Percentiles rank a stretch among this genome's conserved stretches.
Evolutionary conservation across 2,329 filamentous ascomycete species (phyloP).

Genomic region (Hypomyces perniciosus): DNA sequence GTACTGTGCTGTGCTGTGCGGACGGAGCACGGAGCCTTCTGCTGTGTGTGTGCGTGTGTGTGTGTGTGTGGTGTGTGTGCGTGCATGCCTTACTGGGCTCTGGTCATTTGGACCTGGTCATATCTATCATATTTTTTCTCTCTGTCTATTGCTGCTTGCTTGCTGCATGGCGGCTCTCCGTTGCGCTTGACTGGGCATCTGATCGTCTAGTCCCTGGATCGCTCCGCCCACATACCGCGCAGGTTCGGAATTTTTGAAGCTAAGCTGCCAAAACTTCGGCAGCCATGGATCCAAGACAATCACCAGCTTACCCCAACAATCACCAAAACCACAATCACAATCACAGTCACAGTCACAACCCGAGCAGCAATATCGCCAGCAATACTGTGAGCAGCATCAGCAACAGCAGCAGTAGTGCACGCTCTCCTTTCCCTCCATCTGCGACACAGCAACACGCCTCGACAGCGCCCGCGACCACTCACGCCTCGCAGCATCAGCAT

Average conservation of each 20-base stretch:
- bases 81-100: too few relatives aligned
- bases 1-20: background rate
- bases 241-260: conserved; percentile 11
- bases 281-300: conserved; percentile 14
- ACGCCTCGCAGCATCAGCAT: conserved; percentile 19
- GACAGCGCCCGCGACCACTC: background rate
- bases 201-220: conserved; percentile 6
- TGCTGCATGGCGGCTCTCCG: background rate
- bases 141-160: background rate
- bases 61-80: background rate
- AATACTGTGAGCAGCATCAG: too few relatives aligned
- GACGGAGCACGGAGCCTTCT: too few relatives aligned
- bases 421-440: conserved; percentile 6
- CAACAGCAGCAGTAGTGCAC: background rate
- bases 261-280: conserved; percentile 15
- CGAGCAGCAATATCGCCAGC: background rate
- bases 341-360: background rate
- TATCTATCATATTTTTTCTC: too few relatives aligned
- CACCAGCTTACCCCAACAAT: conserved; percentile 12
- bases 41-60: background rate
- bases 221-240: conserved; percentile 2
- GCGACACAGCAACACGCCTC: background rate
- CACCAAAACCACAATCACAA: background rate
- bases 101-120: too few relatives aligned
- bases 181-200: background rate